These are phyloP conservation scores for Apiospora pterosperma DNA, from an alignment of 2,329 filamentous ascomycete species.

Conservation along the genomic window DNA sequence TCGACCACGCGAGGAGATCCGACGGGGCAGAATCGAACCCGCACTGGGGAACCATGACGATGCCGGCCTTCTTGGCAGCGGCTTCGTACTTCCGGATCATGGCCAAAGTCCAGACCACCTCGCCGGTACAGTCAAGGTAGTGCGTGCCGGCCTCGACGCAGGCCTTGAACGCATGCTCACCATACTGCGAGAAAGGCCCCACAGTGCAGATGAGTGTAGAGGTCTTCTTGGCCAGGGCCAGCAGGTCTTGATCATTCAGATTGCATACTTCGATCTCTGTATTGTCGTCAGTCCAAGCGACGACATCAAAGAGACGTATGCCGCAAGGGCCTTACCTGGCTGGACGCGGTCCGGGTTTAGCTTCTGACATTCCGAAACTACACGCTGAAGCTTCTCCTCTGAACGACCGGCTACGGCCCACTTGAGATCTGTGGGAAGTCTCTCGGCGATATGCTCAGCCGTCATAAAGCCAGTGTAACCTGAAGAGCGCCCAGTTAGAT, in stretches of 20 bases:
- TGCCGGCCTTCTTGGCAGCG: conserved; percentile 49
- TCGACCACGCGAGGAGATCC: conserved; percentile 54
- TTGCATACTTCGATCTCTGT: conserved; percentile 51
- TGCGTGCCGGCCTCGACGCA: conserved; percentile 62
- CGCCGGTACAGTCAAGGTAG: conserved; percentile 62
- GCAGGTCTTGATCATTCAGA: conserved; percentile 43
- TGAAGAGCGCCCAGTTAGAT: conserved; percentile 5
- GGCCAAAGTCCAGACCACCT: conserved; percentile 52
- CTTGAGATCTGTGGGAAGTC: conserved; percentile 25
- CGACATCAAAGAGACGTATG: not conserved
- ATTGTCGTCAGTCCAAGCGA: not conserved
- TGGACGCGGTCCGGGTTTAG: conserved; percentile 66
- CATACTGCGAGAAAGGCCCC: conserved; percentile 55
- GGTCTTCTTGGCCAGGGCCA: conserved; percentile 51
- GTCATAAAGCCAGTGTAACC: conserved; percentile 28
- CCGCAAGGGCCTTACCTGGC: conserved; percentile 53
- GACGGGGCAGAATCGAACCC: conserved; percentile 61
- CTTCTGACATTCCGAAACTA: conserved; percentile 64
- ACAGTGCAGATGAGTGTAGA: conserved; percentile 55
- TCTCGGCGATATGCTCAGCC: conserved; percentile 27
- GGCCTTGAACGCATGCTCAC: conserved; percentile 57
- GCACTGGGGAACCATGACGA: conserved; percentile 58
- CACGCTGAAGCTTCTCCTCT: conserved; percentile 55
- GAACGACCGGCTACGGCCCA: conserved; percentile 33
- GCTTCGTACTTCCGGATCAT: conserved; percentile 60